Evolutionary conservation across 768 basidiomycete species (phyloP), one percentile per base, ranked within the genome.

Genomic region (Tricholoma hemisulphureum): DNA sequence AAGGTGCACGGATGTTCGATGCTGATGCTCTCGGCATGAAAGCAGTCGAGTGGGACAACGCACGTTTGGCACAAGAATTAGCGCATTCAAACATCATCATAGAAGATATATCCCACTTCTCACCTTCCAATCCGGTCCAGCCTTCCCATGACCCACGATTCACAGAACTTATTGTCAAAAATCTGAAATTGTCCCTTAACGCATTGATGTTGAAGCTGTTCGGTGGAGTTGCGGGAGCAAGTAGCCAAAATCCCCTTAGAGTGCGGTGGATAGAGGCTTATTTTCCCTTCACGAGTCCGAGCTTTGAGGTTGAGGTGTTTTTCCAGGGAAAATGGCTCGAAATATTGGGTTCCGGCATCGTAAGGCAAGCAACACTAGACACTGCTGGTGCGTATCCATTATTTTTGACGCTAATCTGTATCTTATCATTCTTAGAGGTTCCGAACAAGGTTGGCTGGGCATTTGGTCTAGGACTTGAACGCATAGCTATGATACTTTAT

Each of bases 181-280:
- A 98, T 69, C 73, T 99, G 58, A 98, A 98, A 72, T 80, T 94
- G 45, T 89, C 89, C 20, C 77, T 99, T 66, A 98, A 98, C 67
- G 83, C 86, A 41, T 77, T 99, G 51, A 83, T 99, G 62, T 77
- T 95, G 53, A 79, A 81, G 54, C 75, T 99, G 24, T 98, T 98
- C 70, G 90, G 91, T 4, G 80, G 77, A 8, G 77, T 71, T 10
- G 78, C 76, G 16, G 82, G 76, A 10, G 76, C 77, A 24, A 78
- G 72, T 21, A 76, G 75, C 16, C 77, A 81, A 34, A 83, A 90
- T 51, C 95, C 97, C 23, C 77, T 99, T 60, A 80, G 84, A 61
- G 89, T 99, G 24, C 80, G 97, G 20, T 99, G 97, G 97, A 98
- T 98, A 61, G 94, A 98, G 69, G 93, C 96, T 2, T 93, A 91